A percentile compares a stretch with the other conserved stretches of the same genome.
Evolutionary conservation across 1,284 basidiomycete species (phyloP).

Genomic region (Malassezia globosa): DNA sequence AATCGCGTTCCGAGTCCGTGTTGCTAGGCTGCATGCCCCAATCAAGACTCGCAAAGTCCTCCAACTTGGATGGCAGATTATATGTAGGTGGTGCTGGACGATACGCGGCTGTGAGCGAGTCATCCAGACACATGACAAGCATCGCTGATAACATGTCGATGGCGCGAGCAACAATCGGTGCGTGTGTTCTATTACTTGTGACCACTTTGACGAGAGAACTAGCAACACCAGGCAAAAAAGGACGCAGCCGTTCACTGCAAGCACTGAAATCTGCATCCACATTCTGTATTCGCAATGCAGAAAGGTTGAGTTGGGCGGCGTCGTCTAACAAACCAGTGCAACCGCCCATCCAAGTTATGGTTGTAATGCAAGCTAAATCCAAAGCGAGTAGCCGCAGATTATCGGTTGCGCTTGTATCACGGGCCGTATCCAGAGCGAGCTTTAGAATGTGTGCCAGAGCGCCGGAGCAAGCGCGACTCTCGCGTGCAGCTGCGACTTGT

Average conservation of each 20-base stretch:
- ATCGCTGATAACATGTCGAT: slow-evolving; percentile 1
- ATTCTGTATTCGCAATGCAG: not conserved
- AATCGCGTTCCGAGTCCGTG: not conserved
- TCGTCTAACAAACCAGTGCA: not conserved
- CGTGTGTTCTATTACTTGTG: not conserved
- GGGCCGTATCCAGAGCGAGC: slow-evolving; percentile 7
- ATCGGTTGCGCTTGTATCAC: not conserved
- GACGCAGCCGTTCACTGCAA: not conserved
- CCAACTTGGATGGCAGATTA: not conserved
- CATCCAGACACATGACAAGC: slow-evolving; percentile 7
- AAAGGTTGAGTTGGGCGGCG: not conserved
- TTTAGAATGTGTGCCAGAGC: slow-evolving; percentile 15
- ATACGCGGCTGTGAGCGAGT: slow-evolving; percentile 3
- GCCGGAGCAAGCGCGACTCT: slow-evolving; percentile 1
- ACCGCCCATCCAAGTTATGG: slow-evolving; percentile 9
- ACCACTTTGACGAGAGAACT: slow-evolving; percentile 9
- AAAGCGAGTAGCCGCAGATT: not conserved
- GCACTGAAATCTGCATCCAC: not conserved
- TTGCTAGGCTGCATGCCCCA: not conserved
- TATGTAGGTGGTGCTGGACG: not conserved
- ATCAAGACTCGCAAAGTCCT: slow-evolving; percentile 8
- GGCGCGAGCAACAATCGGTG: slow-evolving; percentile 3
- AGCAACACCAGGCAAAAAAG: slow-evolving; percentile 9
- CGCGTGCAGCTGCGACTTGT: slow-evolving; percentile 1
- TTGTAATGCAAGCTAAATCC: not conserved